phyloP scores from a whole-genome alignment of 1,284 basidiomycete species.

The Heterobasidion parviporum region DNA sequence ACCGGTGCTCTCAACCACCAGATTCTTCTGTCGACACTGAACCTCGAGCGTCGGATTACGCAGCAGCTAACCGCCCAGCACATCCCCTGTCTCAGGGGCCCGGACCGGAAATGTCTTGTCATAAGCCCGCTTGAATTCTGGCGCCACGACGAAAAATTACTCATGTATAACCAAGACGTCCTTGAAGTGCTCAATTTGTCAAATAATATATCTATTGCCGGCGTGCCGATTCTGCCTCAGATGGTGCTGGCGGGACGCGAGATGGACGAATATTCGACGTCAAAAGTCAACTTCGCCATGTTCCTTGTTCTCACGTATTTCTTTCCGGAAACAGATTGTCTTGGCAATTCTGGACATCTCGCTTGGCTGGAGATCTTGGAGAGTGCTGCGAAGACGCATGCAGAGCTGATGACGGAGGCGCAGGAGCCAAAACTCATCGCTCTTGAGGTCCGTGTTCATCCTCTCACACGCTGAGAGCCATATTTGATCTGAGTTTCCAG shows the following conservation, averaged over 20 bases:
- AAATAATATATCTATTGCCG: constrained; percentile 46
- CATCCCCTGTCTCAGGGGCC: constrained; percentile 41
- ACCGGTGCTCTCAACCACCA: constrained; percentile 51
- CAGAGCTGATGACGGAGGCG: constrained; percentile 36
- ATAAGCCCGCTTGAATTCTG: constrained; percentile 72
- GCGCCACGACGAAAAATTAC: constrained; percentile 46
- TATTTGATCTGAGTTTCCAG: neutral
- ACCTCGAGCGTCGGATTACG: constrained; percentile 52
- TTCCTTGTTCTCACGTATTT: constrained; percentile 74
- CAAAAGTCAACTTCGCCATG: constrained; percentile 51
- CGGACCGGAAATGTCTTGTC: constrained; percentile 51
- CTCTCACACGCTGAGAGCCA: neutral
- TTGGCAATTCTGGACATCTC: constrained; percentile 50
- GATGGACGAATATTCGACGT: constrained; percentile 38
- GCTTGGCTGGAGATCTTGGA: constrained; percentile 55
- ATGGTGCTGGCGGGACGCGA: constrained; percentile 74
- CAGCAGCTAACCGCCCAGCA: constrained; percentile 32
- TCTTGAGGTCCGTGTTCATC: constrained; percentile 43
- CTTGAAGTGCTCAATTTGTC: constrained; percentile 45
- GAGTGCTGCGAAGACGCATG: constrained; percentile 32
- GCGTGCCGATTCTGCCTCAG: constrained; percentile 53
- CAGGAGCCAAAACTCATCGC: constrained; percentile 61
- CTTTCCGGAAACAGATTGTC: constrained; percentile 66
- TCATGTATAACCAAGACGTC: constrained; percentile 49
- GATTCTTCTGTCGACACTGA: constrained; percentile 53